Evolutionary conservation across 1,139 yeast species (phyloP).

Genomic region (Arxiozyma slooffiae): DNA sequence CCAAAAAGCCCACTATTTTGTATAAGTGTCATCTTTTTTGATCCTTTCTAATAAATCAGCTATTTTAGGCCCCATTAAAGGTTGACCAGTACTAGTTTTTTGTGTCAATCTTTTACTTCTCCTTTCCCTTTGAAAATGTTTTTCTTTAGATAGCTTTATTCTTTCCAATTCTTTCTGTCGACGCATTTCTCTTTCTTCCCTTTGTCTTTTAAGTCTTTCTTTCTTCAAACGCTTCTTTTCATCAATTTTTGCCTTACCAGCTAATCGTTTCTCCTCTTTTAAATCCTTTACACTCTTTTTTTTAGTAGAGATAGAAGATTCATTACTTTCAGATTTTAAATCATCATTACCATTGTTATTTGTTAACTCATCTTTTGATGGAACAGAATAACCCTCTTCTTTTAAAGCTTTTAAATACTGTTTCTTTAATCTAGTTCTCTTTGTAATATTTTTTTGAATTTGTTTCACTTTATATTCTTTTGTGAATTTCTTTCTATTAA

Average conservation of each 20-base stretch:
- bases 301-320: not conserved
- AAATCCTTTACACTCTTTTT: slow-evolving; percentile 13
- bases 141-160: slow-evolving; percentile 25
- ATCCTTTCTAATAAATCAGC: slow-evolving; percentile 71
- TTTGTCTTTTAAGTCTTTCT: slow-evolving; percentile 36
- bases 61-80: slow-evolving; percentile 83
- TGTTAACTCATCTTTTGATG: slow-evolving; percentile 13
- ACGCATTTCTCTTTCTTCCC: slow-evolving; percentile 31
- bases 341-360: not conserved
- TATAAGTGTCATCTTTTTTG: slow-evolving; percentile 37
- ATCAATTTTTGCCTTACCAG: slow-evolving; percentile 20
- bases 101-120: slow-evolving; percentile 46
- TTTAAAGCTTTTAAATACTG: slow-evolving; percentile 73
- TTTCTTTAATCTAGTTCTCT: slow-evolving; percentile 74
- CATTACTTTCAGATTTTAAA: slow-evolving; percentile 2
- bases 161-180: slow-evolving; percentile 28
- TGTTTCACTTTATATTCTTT: slow-evolving; percentile 37
- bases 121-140: slow-evolving; percentile 34
- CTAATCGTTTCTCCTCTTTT: slow-evolving; percentile 18
- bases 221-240: slow-evolving; percentile 40
- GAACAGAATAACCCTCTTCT: slow-evolving; percentile 51
- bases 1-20: slow-evolving; percentile 5
- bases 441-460: slow-evolving; percentile 66
- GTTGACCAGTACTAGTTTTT: slow-evolving; percentile 71
- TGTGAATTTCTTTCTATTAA: slow-evolving; percentile 25